Base-by-base conservation (phyloP, 2,329 filamentous ascomycete species). In the Colletotrichum tanaceti region DNA sequence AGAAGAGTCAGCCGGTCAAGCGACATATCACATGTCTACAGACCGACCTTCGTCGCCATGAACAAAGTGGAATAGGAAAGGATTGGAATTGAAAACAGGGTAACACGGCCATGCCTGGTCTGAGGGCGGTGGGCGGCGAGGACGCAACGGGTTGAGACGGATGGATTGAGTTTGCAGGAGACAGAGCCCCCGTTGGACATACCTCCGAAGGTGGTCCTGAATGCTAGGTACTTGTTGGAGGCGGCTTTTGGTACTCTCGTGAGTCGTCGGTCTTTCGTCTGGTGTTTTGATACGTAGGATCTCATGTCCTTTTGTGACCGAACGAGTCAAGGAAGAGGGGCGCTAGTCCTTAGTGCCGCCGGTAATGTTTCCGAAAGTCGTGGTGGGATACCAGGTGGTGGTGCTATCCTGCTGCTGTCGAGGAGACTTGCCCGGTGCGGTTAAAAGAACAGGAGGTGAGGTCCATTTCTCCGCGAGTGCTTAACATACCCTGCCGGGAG, bases 221-320 rank as follows among this genome's bases (percentile, higher is more conserved):
- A 32, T 32, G 28, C 28, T 32, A 32, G 28, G 28, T 41, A 60
- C 18, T 35, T 28, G 18, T 3, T 22, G 41, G 28, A 38, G 44
- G 44, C 11, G 16, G 20, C 24, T 35, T 24, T 24, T 10, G 7
- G 43, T 7, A 43, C 43, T 54, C 53, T 65, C 49, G 54, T 59
- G 35, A 22, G 22, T 65, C 49, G 54, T 59, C 35, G 28, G 22
- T 38, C 41, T 50, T 54, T 68, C 65, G 61, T 68, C 61, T 65
- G 54, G 47, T 65, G 53, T 68, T 68, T 68, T 65, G 65, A 68
- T 65, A 65, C 65, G 41, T 59, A 59, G 50, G 35, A 43, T 55
- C 24, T 43, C 54, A 54, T 49, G 61, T 59, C 43, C 43, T 59
- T 65, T 59, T 58, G 65, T 18, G 39, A 35, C 22, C 20, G n/a